phyloP scores from a whole-genome alignment of 768 basidiomycete species.

The Suillus subaureus region DNA sequence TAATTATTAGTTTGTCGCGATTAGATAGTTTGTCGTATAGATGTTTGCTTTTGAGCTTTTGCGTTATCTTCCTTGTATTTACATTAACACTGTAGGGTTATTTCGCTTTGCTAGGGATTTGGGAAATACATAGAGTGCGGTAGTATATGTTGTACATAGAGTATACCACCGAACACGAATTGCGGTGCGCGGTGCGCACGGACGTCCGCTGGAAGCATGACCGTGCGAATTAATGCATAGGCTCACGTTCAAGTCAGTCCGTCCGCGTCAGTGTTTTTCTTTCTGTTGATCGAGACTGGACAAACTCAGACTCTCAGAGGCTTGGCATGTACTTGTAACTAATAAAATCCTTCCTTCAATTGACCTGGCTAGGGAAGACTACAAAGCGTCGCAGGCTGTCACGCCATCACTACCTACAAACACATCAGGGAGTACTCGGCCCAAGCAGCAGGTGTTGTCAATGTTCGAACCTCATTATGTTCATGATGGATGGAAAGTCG shows the following conservation, averaged over 20 bases:
- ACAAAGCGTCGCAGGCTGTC: not conserved
- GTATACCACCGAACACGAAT: not conserved
- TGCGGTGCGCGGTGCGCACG: not conserved
- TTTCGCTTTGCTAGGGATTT: not conserved
- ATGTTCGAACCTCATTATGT: not conserved
- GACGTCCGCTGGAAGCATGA: not conserved
- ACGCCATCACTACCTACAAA: not conserved
- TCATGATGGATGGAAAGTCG: not conserved
- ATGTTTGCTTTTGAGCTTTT: not conserved
- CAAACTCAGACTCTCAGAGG: no score
- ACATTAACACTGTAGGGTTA: slow-evolving; percentile 3
- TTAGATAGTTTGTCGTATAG: not conserved
- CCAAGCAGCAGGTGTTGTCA: not conserved
- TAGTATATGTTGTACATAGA: not conserved
- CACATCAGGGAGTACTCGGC: not conserved
- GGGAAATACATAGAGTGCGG: not conserved
- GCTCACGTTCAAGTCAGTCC: no score
- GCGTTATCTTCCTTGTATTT: not conserved
- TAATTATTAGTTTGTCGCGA: slow-evolving; percentile 2
- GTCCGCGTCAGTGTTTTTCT: no score
- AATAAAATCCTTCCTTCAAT: not conserved
- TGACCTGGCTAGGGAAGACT: not conserved
- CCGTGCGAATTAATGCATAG: not conserved
- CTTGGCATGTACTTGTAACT: no score
- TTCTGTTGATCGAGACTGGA: no score